These are phyloP conservation scores for Vickermania ingenoplastis DNA, from an alignment of 208 protist genomes.

Conservation along the genomic window DNA sequence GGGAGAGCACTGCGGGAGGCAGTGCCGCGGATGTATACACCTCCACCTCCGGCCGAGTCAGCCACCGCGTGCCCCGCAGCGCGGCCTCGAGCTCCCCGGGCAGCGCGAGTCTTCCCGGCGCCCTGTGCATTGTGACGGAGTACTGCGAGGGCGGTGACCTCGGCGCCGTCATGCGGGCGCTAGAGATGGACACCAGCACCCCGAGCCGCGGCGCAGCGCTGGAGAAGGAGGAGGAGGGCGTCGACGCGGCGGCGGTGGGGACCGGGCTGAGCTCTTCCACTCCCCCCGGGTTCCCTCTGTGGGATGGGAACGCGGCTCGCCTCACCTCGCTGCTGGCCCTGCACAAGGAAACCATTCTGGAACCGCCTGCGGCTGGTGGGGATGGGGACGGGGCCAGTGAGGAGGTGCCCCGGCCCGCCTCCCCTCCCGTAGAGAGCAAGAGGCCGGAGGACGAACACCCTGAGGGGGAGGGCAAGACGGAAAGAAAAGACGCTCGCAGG, in stretches of 20 bases:
- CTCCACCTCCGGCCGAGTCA: constrained; percentile 14
- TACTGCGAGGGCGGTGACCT: constrained; percentile 82
- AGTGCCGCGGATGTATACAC: not conserved
- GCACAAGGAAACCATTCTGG: not conserved
- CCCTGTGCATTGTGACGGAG: constrained; percentile 76
- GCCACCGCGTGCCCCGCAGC: not conserved
- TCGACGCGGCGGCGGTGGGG: not conserved
- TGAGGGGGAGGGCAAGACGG: no score
- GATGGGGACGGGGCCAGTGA: not conserved
- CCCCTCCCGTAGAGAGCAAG: not conserved
- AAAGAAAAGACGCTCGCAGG: not conserved
- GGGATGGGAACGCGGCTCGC: not conserved
- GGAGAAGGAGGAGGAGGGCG: not conserved
- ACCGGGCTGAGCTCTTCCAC: not conserved
- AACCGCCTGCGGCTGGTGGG: not conserved
- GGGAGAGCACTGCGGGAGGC: no score
- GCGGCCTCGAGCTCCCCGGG: not conserved
- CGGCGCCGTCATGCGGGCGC: constrained; percentile 14
- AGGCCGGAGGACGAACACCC: not conserved
- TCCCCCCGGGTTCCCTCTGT: not conserved
- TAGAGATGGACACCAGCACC: not conserved
- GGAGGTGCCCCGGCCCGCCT: not conserved
- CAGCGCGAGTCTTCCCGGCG: no score
- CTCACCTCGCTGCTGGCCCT: not conserved
- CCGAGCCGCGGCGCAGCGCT: no score